Base-by-base conservation (phyloP, 1,284 basidiomycete species). In the Volvariella surrecta region DNA sequence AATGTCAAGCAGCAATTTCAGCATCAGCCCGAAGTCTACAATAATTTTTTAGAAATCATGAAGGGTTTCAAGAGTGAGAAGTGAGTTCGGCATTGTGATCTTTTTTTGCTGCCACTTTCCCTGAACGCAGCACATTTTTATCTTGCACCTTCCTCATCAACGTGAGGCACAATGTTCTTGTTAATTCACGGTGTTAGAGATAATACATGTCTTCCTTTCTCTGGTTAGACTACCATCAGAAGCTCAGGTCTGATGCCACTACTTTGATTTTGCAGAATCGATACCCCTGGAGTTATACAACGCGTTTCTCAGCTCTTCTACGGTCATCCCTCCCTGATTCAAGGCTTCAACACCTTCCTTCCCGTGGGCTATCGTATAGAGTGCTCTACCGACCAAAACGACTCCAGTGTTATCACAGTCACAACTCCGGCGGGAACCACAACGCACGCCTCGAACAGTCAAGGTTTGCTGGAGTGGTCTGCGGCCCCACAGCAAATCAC, bases 321-420 rank as follows among this genome's bases (percentile, higher is more conserved):
- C 46, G 92, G 91, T 1, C 91, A 97, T 58, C 90, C 91, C 0
- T 62, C 71, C 20, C 84, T 99, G 48, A 96, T 99, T 39, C 90
- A 96, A 64, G 94, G 93, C 17, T 99, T 98, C 74, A 98, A 98
- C 69, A 97, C 93, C 1, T 98, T 99, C 64, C 74, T 98, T 7
- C 95, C 95, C 1, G 79, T 82, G 8, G 95, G 94, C 8, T 98
- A 98, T 61, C 82, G 89, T 37, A 97, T 98, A 59, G 92, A 96
- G 51, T 82, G 80, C 51, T 74, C 73, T 11, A 65, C 64, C 19
- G 81, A 84, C 52, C 63, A 60, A 4, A 56, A 60, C 40, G 60
- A 64, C 42, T 52, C 55, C 22, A 58, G 58, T n/a, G 55, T 60
- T 45, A 69, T 68, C 47, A 68, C 64, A 1, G 90, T 95, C 47